Percentiles rank a stretch among this genome's conserved stretches.
Conservation (phyloP, 441 rosid species). For the Populus tomentosa region DNA sequence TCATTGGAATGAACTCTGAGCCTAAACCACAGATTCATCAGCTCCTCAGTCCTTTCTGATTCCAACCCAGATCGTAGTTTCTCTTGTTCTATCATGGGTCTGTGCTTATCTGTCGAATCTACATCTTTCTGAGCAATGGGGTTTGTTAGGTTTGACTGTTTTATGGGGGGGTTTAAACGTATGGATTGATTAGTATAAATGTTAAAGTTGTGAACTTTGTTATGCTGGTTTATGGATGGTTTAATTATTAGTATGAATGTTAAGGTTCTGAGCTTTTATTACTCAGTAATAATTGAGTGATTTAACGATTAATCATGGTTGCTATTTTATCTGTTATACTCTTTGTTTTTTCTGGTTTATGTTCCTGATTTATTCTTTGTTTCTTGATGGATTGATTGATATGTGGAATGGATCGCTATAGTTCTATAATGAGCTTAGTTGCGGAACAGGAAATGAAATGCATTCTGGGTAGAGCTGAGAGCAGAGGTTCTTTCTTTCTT, state of each 20-base stretch:
- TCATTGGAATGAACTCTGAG: conserved; percentile 90
- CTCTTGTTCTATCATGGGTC: neutral
- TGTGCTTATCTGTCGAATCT: conserved; percentile 39
- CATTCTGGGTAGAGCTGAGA: no score
- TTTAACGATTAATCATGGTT: neutral
- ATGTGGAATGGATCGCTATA: neutral
- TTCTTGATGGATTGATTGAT: neutral
- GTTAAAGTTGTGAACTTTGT: neutral
- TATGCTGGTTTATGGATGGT: neutral
- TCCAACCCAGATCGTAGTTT: conserved; percentile 11
- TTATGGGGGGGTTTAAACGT: neutral
- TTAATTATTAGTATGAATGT: neutral
- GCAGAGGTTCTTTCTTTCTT: no score
- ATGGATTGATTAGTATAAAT: no score
- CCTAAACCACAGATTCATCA: conserved; percentile 82
- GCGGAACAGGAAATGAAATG: neutral
- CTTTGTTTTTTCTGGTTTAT: neutral
- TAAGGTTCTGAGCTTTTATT: neutral
- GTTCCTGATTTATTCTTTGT: no score
- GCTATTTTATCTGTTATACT: neutral
- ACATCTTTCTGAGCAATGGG: neutral
- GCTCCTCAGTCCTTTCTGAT: conserved; percentile 76
- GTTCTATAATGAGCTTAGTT: neutral
- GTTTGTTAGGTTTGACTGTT: neutral
- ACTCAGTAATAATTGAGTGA: neutral